A percentile compares a stretch with the other conserved stretches of the same genome.
These are phyloP conservation scores for Coniosporium apollinis DNA, from an alignment of 495 filamentous ascomycete genomes.

Conservation along the genomic window DNA sequence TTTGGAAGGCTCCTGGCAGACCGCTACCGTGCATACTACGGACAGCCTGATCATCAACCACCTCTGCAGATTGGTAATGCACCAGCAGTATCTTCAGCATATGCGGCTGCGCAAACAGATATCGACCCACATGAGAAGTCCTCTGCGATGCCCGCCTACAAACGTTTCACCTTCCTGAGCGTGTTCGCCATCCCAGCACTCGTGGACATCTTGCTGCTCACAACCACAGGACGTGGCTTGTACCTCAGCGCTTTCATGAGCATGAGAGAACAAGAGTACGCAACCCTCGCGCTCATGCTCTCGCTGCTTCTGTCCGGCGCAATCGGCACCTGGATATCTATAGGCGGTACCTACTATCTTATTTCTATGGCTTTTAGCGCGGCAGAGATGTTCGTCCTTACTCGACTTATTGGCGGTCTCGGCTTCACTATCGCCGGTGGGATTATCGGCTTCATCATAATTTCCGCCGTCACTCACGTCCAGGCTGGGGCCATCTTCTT, in stretches of 20 bases:
- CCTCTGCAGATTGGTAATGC: conserved; percentile 34
- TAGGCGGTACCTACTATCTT: conserved; percentile 43
- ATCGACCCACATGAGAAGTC: conserved; percentile 30
- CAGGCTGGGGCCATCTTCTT: conserved; percentile 19
- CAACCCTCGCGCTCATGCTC: conserved; percentile 40
- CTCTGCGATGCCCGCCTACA: conserved; percentile 28
- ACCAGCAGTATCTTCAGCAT: conserved; percentile 33
- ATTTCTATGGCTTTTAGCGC: conserved; percentile 42
- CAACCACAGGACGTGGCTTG: conserved; percentile 38
- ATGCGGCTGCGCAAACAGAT: conserved; percentile 39
- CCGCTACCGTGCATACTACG: conserved; percentile 34
- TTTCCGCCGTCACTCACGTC: conserved; percentile 23
- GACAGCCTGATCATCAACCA: conserved; percentile 30
- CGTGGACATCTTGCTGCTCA: conserved; percentile 41
- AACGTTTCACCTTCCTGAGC: conserved; percentile 39
- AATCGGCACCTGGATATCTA: conserved; percentile 42
- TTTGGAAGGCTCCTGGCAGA: conserved; percentile 40
- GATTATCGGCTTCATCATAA: conserved; percentile 32
- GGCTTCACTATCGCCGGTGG: conserved; percentile 34
- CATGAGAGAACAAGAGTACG: conserved; percentile 30
- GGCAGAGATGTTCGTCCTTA: conserved; percentile 43
- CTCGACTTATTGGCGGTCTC: conserved; percentile 40
- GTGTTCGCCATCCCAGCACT: conserved; percentile 45
- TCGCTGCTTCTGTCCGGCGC: conserved; percentile 38
- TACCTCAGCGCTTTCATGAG: conserved; percentile 41